phyloP scores from a whole-genome alignment of 495 filamentous ascomycete genomes.

The Neurospora sp. region DNA sequence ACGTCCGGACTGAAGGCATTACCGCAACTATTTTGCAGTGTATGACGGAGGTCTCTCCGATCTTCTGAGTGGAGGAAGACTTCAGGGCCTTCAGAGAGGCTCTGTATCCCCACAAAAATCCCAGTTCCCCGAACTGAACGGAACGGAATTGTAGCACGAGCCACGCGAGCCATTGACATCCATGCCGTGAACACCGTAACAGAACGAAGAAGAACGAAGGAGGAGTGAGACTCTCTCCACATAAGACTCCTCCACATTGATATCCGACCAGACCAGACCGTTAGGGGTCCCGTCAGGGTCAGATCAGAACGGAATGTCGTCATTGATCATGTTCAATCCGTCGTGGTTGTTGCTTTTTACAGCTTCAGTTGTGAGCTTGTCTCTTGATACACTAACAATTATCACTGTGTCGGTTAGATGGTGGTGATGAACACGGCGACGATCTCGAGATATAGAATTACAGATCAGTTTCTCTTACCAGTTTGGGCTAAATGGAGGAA shows the following conservation, averaged over 20 bases:
- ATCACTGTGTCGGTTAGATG: neutral
- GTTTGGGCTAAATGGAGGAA: neutral
- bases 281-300: neutral
- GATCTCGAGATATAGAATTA: neutral
- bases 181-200: neutral
- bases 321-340: neutral
- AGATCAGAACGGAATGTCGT: neutral
- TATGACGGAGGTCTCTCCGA: neutral
- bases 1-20: neutral
- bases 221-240: neutral
- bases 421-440: neutral
- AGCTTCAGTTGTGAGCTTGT: neutral
- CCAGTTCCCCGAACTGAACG: neutral
- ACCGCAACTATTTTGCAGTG: neutral
- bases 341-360: neutral
- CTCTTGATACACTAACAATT: neutral
- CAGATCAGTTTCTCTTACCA: neutral
- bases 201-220: neutral
- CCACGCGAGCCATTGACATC: neutral
- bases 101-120: neutral
- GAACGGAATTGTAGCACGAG: neutral
- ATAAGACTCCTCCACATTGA: neutral
- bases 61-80: neutral
- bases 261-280: neutral
- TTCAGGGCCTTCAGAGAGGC: neutral